phyloP scores from a whole-genome alignment of 2,329 filamentous ascomycete genomes.

The Colletotrichum ledebouriae region DNA sequence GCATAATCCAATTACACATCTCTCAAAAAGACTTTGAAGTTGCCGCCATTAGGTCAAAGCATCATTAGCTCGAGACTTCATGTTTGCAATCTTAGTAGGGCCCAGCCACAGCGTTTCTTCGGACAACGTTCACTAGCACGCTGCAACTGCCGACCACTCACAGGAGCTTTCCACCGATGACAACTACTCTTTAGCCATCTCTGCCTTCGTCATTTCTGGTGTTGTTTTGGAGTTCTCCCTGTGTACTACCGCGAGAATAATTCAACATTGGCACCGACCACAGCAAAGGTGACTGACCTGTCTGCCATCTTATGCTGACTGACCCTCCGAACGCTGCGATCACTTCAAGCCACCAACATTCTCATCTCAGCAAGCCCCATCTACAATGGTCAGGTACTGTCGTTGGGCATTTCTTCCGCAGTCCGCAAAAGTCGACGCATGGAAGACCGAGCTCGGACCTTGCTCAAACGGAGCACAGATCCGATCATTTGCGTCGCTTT shows the following conservation, averaged over 20 bases:
- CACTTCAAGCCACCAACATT: too few relatives aligned
- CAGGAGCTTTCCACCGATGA: neutral
- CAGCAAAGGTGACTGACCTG: too few relatives aligned
- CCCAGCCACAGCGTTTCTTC: slow-evolving; percentile 10
- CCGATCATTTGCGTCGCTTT: neutral
- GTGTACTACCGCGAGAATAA: too few relatives aligned
- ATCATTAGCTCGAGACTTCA: slow-evolving; percentile 22
- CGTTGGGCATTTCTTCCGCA: too few relatives aligned
- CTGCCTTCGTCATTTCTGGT: too few relatives aligned
- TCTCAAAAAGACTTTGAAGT: neutral
- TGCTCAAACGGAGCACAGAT: too few relatives aligned
- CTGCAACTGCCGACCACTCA: slow-evolving; percentile 7
- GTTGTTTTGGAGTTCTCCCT: too few relatives aligned
- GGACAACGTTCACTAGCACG: slow-evolving; percentile 4
- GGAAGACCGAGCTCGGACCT: too few relatives aligned
- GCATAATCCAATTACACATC: slow-evolving; percentile 6
- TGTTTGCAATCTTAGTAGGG: slow-evolving; percentile 30
- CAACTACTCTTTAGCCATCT: neutral
- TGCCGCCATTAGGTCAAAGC: slow-evolving; percentile 1
- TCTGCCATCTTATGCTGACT: neutral
- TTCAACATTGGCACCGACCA: too few relatives aligned
- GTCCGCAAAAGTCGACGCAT: too few relatives aligned
- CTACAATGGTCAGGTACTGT: too few relatives aligned
- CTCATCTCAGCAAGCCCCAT: too few relatives aligned
- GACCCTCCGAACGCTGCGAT: neutral